These are phyloP conservation scores for Anisodus tanguticus DNA, from an alignment of 257 asterid genomes.

Conservation along the genomic window DNA sequence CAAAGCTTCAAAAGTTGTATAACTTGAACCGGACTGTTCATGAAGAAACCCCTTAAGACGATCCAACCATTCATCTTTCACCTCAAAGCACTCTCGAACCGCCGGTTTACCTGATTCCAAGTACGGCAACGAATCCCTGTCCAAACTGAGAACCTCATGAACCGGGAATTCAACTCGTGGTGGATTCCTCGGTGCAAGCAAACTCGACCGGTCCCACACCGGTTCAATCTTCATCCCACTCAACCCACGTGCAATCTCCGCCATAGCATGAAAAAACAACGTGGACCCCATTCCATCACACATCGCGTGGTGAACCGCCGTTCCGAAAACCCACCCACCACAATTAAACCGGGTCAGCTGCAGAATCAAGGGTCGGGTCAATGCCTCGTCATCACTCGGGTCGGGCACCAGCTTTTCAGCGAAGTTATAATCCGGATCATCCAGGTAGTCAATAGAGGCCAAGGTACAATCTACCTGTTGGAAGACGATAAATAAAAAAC, in stretches of 20 bases:
- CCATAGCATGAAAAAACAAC: conserved; percentile 67
- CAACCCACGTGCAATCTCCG: conserved; percentile 71
- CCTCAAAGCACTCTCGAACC: conserved; percentile 47
- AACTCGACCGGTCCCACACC: conserved; percentile 64
- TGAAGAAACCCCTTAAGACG: conserved; percentile 48
- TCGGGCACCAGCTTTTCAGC: conserved; percentile 57
- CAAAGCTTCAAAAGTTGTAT: conserved; percentile 78
- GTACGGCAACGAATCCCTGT: conserved; percentile 45
- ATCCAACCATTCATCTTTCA: conserved; percentile 69
- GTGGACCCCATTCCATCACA: conserved; percentile 87
- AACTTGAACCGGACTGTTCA: conserved; percentile 59
- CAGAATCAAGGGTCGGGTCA: conserved; percentile 55
- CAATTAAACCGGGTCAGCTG: conserved; percentile 69
- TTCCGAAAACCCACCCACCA: conserved; percentile 83
- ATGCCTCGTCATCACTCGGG: conserved; percentile 45
- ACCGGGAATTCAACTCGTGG: conserved; percentile 57
- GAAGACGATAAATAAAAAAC: too few species aligned
- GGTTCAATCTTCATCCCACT: conserved; percentile 45
- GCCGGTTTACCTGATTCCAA: conserved; percentile 51
- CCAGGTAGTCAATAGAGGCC: conserved; percentile 46
- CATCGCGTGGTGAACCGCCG: conserved; percentile 66
- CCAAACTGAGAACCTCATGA: conserved; percentile 54
- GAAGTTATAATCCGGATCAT: conserved; percentile 41
- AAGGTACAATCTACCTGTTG: conserved; percentile 39
- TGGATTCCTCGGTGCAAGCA: conserved; percentile 73